These are phyloP conservation scores for Meyerozyma athensensis DNA, from an alignment of 1,139 yeast genomes.

Conservation along the genomic window DNA sequence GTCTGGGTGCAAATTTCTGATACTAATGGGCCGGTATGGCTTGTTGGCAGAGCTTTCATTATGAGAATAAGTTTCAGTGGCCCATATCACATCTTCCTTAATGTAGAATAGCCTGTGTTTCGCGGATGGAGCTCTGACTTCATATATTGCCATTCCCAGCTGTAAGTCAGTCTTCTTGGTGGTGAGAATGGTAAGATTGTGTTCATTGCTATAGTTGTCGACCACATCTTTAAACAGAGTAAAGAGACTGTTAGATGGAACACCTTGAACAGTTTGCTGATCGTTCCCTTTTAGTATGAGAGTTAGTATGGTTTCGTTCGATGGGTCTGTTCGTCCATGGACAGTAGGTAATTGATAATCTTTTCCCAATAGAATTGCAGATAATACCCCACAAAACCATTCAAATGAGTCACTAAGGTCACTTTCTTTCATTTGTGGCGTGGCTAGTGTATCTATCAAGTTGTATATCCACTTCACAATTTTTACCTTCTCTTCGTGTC, in stretches of 20 bases:
- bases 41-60: background rate
- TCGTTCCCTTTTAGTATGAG: slow-evolving; percentile 6
- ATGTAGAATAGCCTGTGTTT: slow-evolving; percentile 19
- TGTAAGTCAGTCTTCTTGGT: slow-evolving; percentile 16
- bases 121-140: slow-evolving; percentile 11
- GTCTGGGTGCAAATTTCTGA: background rate
- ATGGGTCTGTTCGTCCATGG: slow-evolving; percentile 12
- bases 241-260: slow-evolving; percentile 26
- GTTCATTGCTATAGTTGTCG: slow-evolving; percentile 22
- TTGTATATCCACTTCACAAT: background rate
- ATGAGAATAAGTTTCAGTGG: slow-evolving; percentile 7
- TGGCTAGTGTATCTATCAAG: background rate
- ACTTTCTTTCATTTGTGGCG: background rate
- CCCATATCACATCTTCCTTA: slow-evolving; percentile 33
- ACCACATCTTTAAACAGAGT: slow-evolving; percentile 39
- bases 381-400: slow-evolving; percentile 26
- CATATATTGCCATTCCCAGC: slow-evolving; percentile 23
- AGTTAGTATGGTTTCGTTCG: slow-evolving; percentile 5
- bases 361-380: slow-evolving; percentile 5
- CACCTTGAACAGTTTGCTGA: slow-evolving; percentile 19
- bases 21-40: background rate
- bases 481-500: background rate
- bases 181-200: slow-evolving; percentile 20
- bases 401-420: slow-evolving; percentile 10
- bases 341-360: slow-evolving; percentile 15